These are phyloP conservation scores for Penicillium sp. DNA, from an alignment of 2,329 filamentous ascomycete genomes.

Conservation along the genomic window DNA sequence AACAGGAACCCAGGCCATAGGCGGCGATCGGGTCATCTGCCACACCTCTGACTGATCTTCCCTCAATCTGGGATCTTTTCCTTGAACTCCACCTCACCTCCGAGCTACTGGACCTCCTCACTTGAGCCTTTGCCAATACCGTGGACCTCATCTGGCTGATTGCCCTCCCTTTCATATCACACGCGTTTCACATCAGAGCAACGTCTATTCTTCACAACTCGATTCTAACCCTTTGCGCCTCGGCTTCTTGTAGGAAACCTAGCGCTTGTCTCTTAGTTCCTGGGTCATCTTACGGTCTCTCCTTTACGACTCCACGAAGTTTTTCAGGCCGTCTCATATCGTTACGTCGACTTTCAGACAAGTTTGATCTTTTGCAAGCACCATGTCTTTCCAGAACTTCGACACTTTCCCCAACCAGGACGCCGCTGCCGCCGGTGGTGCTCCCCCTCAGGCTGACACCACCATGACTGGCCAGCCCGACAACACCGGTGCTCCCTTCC, in stretches of 20 bases:
- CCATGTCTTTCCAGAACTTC: conserved; percentile 60
- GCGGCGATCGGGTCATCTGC: not conserved
- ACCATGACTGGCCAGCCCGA: conserved; percentile 55
- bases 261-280: conserved; percentile 20
- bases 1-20: too few species aligned
- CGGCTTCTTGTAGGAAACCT: conserved; percentile 19
- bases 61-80: too few species aligned
- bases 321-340: conserved; percentile 30
- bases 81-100: too few species aligned
- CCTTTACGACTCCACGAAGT: conserved; percentile 39
- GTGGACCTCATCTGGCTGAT: not conserved
- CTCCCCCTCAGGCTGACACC: conserved; percentile 46
- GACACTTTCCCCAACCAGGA: conserved; percentile 58
- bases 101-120: too few species aligned
- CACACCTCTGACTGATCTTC: not conserved
- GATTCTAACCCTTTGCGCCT: not conserved
- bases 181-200: not conserved
- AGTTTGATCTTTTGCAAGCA: conserved; percentile 35
- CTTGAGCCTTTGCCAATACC: too few species aligned
- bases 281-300: conserved; percentile 28
- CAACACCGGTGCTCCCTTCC: conserved; percentile 47
- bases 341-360: conserved; percentile 21
- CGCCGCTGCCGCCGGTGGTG: conserved; percentile 48
- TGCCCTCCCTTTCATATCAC: not conserved
- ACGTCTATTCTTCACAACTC: conserved; percentile 8